Conservation (phyloP, 2,329 filamentous ascomycete genomes). For the Exophiala xenobiotica region DNA sequence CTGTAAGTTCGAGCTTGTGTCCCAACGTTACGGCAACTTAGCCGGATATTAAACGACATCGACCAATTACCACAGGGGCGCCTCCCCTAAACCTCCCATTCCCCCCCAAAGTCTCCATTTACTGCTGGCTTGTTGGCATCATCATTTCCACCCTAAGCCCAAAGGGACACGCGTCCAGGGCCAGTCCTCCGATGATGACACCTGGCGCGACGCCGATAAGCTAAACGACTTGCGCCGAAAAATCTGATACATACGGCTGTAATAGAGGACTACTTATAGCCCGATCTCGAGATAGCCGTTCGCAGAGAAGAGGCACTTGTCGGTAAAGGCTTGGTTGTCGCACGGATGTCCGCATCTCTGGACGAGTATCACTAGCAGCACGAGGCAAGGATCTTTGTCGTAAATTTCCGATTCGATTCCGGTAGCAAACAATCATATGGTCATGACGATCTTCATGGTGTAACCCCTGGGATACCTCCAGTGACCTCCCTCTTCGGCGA, state of each 20-base stretch:
- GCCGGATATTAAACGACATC: background rate
- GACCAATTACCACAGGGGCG: background rate
- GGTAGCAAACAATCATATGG: background rate
- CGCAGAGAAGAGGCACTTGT: background rate
- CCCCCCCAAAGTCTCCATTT: too few relatives aligned
- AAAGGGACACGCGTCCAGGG: background rate
- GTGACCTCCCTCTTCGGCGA: too few relatives aligned
- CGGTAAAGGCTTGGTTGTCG: too few relatives aligned
- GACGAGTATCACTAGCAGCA: background rate
- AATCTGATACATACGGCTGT: too few relatives aligned
- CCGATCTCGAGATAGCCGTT: background rate
- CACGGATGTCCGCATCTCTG: background rate
- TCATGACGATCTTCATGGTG: background rate
- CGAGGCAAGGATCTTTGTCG: background rate
- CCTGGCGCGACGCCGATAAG: background rate
- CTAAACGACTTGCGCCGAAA: too few relatives aligned
- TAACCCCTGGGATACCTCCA: background rate
- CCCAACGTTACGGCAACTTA: background rate
- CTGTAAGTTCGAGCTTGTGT: too few relatives aligned
- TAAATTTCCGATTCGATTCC: background rate
- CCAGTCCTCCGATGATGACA: background rate
- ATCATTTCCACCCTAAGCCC: background rate
- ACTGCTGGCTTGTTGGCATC: too few relatives aligned
- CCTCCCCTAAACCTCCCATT: background rate
- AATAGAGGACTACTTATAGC: too few relatives aligned